Evolutionary conservation across 176 grass and related monocot species (phyloP), one percentile per base, ranked within the genome.

Genomic region (Phoenix dactylifera): DNA sequence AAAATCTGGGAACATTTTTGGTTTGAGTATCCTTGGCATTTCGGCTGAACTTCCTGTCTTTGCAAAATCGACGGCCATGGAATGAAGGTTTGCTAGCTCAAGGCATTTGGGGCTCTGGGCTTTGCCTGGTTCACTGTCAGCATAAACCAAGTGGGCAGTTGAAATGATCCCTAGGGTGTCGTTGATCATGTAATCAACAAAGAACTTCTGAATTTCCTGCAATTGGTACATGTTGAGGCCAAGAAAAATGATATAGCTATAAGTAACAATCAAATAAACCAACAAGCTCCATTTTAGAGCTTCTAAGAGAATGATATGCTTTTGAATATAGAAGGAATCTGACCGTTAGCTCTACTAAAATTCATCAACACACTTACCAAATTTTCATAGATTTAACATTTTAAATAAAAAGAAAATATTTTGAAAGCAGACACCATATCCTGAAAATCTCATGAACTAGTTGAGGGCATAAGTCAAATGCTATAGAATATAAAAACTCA

Each of bases 141-240:
- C 84, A 3, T 97, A 69, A 58, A 97, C 77, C 65, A 97, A 72
- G 65, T 91, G 87, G 25, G 93, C 67, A 4, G 80, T 97, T 35
- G 93, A 91, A 65, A 97, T 88, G 2, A 44, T 67, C 54, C 87
- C 93, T 0, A 97, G 75, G 7, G 75, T 62, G 28, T 97, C 93
- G 49, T 88, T 91, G 62, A 79, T 72, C 84, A 97, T 91, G 75
- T 97, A 97, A 75, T 85, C 61, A n/a, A 91, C 78, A 18, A 97
- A 97, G 60, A 88, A 59, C 57, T 91, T 88, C 48, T 91, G 93
- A 67, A 97, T 91, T 85, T 92, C 93, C 87, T 96, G 83, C 72
- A 82, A 39, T 81, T 28, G 4, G 29, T 23, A 44, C 30, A 54
- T 14, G 9, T 44, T 44, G 10, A n/a, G 18, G 1, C 22, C 16